Conservation (phyloP, 139 green algal species). For the Tetradesmus lagerheimii region DNA sequence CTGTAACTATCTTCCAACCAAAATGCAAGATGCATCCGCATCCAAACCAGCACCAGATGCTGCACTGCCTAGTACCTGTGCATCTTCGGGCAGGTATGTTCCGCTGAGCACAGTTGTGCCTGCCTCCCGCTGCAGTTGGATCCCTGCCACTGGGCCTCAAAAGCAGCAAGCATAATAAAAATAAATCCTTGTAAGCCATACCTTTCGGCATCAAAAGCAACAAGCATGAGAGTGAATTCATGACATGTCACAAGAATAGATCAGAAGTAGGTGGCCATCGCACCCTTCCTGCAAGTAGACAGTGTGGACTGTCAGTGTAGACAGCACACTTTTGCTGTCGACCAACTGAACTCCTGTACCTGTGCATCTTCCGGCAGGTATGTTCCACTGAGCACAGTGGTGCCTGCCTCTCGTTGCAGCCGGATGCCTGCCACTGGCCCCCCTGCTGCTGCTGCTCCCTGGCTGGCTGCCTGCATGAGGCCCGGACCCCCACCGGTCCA, state of each 20-base stretch:
- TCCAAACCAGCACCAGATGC: background rate
- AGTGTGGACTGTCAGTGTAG: too few species aligned
- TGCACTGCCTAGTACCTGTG: background rate
- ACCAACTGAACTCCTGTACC: background rate
- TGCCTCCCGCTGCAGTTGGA: constrained; percentile 7
- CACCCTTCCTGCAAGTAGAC: too few species aligned
- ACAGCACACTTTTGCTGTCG: background rate
- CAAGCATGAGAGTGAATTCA: too few species aligned
- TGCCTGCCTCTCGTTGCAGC: background rate
- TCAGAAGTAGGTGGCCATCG: too few species aligned
- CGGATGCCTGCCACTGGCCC: constrained; percentile 14
- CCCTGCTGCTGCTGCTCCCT: constrained; percentile 4
- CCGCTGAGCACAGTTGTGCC: constrained; percentile 7
- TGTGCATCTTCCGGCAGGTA: constrained; percentile 32
- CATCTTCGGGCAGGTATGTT: constrained; percentile 23
- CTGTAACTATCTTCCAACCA: too few species aligned
- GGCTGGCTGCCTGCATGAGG: constrained; percentile 23
- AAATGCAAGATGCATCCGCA: background rate
- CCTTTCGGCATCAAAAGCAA: too few species aligned
- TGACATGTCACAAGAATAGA: too few species aligned
- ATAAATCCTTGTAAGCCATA: too few species aligned
- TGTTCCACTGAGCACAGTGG: background rate
- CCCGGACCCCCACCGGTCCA: constrained; percentile 33
- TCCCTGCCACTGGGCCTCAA: constrained; percentile 33
- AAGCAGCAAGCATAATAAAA: too few species aligned